A percentile compares a stretch with the other conserved stretches of the same genome.
Evolutionary conservation across 1,284 basidiomycete species (phyloP).

Genomic region (Exobasidium rhododendri): DNA sequence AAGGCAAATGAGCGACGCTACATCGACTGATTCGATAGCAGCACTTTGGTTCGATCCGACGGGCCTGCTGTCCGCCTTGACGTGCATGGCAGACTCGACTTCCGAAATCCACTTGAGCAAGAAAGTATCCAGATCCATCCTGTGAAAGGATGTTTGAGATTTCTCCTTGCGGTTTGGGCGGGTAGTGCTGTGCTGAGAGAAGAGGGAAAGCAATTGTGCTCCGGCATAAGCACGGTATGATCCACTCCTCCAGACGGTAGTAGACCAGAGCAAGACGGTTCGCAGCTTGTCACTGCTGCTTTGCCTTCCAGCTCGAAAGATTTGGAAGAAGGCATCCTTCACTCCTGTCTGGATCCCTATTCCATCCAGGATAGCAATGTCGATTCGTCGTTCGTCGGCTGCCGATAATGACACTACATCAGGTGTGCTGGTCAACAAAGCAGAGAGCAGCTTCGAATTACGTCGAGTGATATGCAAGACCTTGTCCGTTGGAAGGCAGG

Average conservation of each 20-base stretch:
- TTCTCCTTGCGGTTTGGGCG: background rate
- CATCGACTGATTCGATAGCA: slow-evolving; percentile 13
- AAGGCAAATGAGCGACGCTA: slow-evolving; percentile 65
- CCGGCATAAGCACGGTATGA: slow-evolving; percentile 70
- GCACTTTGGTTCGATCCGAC: background rate
- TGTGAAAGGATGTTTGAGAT: background rate
- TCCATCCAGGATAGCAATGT: background rate
- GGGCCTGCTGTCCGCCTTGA: background rate
- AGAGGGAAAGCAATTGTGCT: slow-evolving; percentile 1
- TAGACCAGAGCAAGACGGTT: slow-evolving; percentile 12
- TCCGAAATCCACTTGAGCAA: slow-evolving; percentile 76
- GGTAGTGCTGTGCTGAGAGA: background rate
- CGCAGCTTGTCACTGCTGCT: slow-evolving; percentile 66
- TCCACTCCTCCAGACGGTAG: slow-evolving; percentile 10
- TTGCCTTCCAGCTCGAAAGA: slow-evolving; percentile 59
- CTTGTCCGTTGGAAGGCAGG: background rate
- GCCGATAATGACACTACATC: background rate
- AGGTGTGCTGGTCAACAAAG: background rate
- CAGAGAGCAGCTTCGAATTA: background rate
- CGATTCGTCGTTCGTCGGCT: background rate
- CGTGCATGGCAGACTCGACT: slow-evolving; percentile 23
- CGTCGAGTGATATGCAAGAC: background rate
- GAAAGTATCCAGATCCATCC: slow-evolving; percentile 54
- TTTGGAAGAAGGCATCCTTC: slow-evolving; percentile 21
- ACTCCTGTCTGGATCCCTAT: background rate